A percentile compares a stretch with the other conserved stretches of the same genome.
These are phyloP conservation scores for Umbellularia californica DNA, from an alignment of 164 flowering plant species.

Conservation along the genomic window DNA sequence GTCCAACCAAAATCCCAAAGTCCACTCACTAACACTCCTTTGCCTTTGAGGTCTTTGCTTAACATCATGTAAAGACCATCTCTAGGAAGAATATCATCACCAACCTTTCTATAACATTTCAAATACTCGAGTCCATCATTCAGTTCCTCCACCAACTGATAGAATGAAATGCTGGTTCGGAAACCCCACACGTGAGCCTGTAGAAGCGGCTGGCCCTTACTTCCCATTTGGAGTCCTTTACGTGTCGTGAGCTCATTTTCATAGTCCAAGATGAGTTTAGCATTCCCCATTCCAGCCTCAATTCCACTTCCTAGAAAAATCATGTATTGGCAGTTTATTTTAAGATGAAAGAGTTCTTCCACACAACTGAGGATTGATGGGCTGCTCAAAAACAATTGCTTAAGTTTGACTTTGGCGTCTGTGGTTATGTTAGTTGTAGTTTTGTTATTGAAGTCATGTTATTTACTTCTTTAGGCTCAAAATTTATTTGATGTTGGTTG, in stretches of 20 bases:
- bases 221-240: constrained; percentile 25
- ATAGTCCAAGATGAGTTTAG: constrained; percentile 41
- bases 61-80: constrained; percentile 36
- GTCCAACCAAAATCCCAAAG: constrained; percentile 69
- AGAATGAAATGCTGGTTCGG: constrained; percentile 25
- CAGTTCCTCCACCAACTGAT: constrained; percentile 47
- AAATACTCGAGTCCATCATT: constrained; percentile 43
- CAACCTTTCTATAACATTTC: constrained; percentile 28
- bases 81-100: constrained; percentile 11
- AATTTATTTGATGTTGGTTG: constrained; percentile 13
- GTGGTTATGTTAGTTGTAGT: constrained; percentile 9
- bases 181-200: neutral
- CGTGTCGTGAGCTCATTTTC: constrained; percentile 53
- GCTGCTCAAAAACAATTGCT: constrained; percentile 38
- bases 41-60: constrained; percentile 49
- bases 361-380: constrained; percentile 44
- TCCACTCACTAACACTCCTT: constrained; percentile 28
- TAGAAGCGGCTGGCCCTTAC: constrained; percentile 3
- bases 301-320: constrained; percentile 6
- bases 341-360: constrained; percentile 46
- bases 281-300: constrained; percentile 5
- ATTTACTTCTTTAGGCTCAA: constrained; percentile 20
- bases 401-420: constrained; percentile 6
- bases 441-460: constrained; percentile 7
- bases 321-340: constrained; percentile 11